These are phyloP conservation scores for Passiflora organensis DNA, from an alignment of 345 rosid species.

Conservation along the genomic window DNA sequence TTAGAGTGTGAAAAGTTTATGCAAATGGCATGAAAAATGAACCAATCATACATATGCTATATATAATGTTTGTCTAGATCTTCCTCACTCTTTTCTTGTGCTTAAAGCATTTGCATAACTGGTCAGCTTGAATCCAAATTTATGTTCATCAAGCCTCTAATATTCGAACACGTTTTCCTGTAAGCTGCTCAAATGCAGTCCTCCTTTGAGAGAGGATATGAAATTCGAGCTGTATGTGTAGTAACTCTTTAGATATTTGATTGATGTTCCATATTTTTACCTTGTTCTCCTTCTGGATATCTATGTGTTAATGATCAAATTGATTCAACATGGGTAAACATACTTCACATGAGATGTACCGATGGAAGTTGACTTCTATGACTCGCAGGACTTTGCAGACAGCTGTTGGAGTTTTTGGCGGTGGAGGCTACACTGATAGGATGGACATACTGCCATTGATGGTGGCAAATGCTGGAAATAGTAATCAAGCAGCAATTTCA, in stretches of 20 bases:
- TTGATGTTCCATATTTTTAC: too few relatives aligned
- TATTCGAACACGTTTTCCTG: too few relatives aligned
- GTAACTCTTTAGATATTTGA: too few relatives aligned
- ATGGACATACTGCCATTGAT: conserved; percentile 68
- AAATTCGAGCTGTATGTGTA: too few relatives aligned
- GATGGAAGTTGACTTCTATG: conserved; percentile 14
- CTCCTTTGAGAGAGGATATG: too few relatives aligned
- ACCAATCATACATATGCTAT: too few relatives aligned
- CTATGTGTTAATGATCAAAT: neutral
- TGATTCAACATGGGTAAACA: too few relatives aligned
- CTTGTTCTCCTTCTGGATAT: too few relatives aligned
- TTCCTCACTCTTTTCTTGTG: too few relatives aligned
- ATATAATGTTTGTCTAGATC: too few relatives aligned
- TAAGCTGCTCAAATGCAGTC: too few relatives aligned
- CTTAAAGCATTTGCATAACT: too few relatives aligned
- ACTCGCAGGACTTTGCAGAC: conserved; percentile 83
- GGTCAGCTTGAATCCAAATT: neutral
- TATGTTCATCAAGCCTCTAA: neutral
- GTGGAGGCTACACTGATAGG: conserved; percentile 62
- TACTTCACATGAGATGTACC: neutral
- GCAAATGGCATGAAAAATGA: neutral
- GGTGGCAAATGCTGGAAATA: conserved; percentile 87
- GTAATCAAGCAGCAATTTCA: conserved; percentile 71
- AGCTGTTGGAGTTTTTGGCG: conserved; percentile 96
- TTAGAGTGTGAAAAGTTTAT: neutral